Base-by-base conservation (phyloP, 2,329 filamentous ascomycete species). In the Sarocladium oryzae region DNA sequence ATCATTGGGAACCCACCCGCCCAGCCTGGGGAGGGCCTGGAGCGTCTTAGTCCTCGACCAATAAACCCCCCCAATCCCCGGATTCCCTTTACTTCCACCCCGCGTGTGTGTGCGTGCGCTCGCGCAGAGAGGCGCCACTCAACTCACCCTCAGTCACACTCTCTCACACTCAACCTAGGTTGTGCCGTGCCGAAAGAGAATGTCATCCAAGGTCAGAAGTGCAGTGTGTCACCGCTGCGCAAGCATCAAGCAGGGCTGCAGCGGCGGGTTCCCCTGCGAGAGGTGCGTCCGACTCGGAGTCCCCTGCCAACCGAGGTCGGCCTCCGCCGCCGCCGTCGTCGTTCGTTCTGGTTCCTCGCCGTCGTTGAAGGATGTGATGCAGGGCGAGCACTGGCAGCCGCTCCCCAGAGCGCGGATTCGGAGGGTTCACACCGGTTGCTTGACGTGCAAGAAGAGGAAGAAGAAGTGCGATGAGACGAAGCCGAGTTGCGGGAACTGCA, bases 391-490 rank as follows among this genome's bases (percentile, higher is more conserved):
- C 55, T 52, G 3, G 57, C 63, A 15, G 43, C 37, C n/a, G n/a
- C 63, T n/a, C 40, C 20, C 23, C 11, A 67, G 64, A 54, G 64
- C 62, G 5, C 61, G 60, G 37, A 67, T 66, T 30, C 57, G 61
- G 8, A 56, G 65, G 30, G 64, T 66, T 4, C 65, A 67, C 56
- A 67, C 66, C 7, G 66, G 65, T 7, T 69, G 66, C 35, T 52
- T 58, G 15, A 61, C 50, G 21, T 69, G 65, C 52, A 69, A 68
- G 55, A 54, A 57, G 36, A 58, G 66, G 13, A 76, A 71, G 55
- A 73, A 77, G 51, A 77, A 77, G 60, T 74, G 72, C 54, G 61
- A 63, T 28, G 65, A 73, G 52, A 56, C 51, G 2, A 54, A 53
- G n/a, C 69, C 69, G 16, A 58, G 63, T 18, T 72, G 70, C 53